Evolutionary conservation across 768 basidiomycete species (phyloP).

Genomic region (Mycena floridula): DNA sequence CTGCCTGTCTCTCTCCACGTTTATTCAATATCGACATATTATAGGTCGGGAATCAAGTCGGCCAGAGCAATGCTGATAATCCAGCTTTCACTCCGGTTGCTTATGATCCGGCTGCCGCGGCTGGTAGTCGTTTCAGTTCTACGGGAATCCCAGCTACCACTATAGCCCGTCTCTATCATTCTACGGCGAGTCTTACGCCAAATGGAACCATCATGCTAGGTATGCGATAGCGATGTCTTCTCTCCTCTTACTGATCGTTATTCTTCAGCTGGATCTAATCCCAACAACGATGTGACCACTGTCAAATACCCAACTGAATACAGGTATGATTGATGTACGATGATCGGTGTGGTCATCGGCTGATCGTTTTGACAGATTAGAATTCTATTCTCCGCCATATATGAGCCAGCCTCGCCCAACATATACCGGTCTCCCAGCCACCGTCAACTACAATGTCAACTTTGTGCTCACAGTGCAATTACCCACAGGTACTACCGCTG

Average conservation of each 20-base stretch:
- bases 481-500: constrained; percentile 19
- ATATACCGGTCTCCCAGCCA: constrained; percentile 26
- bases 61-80: constrained; percentile 32
- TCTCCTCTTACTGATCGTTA: background rate
- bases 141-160: constrained; percentile 22
- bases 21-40: background rate
- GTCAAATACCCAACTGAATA: constrained; percentile 27
- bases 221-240: background rate
- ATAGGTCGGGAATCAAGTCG: constrained; percentile 25
- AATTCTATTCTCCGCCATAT: constrained; percentile 37
- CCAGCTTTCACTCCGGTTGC: constrained; percentile 25
- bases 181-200: constrained; percentile 22
- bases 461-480: constrained; percentile 28
- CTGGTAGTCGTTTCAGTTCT: constrained; percentile 23
- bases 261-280: constrained; percentile 38
- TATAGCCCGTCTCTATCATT: constrained; percentile 29
- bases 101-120: constrained; percentile 24
- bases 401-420: constrained; percentile 29
- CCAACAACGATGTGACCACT: constrained; percentile 25
- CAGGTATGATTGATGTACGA: constrained; percentile 9
- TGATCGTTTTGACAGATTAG: constrained; percentile 18
- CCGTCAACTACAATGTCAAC: constrained; percentile 27
- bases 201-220: constrained; percentile 25
- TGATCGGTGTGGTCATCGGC: background rate
- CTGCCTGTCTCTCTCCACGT: background rate